phyloP scores from a whole-genome alignment of 257 asterid species.

The Leptodermis oblonga region DNA sequence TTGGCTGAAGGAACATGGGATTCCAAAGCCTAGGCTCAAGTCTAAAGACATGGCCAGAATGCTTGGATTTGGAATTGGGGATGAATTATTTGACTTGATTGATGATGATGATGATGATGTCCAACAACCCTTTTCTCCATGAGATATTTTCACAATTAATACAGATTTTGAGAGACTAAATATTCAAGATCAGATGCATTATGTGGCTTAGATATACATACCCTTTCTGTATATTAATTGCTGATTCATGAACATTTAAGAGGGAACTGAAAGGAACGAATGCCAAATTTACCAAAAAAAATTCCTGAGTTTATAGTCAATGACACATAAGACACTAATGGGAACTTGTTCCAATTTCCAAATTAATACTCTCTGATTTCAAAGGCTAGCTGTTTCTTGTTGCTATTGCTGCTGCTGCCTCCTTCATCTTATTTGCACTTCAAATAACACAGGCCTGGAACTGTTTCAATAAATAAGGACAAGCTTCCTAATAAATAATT shows the following conservation, averaged over 20 bases:
- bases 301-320: no score
- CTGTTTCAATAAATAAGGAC: neutral
- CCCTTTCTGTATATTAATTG: neutral
- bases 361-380: no score
- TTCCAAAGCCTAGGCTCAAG: conserved; percentile 63
- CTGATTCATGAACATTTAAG: no score
- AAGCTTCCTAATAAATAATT: neutral
- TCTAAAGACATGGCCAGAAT: conserved; percentile 85
- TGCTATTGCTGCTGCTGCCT: neutral
- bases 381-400: neutral
- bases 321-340: no score
- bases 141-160: no score
- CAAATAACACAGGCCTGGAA: no score
- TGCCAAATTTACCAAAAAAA: neutral
- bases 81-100: conserved; percentile 72
- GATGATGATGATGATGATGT: conserved; percentile 37
- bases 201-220: neutral
- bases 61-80: conserved; percentile 89
- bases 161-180: neutral
- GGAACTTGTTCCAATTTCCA: no score
- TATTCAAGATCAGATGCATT: neutral
- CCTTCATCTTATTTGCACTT: neutral
- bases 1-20: conserved; percentile 65
- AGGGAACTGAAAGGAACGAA: neutral
- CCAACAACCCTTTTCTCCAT: conserved; percentile 18